Base-by-base conservation (phyloP, 2,329 filamentous ascomycete species). In the Cercospora sp. region DNA sequence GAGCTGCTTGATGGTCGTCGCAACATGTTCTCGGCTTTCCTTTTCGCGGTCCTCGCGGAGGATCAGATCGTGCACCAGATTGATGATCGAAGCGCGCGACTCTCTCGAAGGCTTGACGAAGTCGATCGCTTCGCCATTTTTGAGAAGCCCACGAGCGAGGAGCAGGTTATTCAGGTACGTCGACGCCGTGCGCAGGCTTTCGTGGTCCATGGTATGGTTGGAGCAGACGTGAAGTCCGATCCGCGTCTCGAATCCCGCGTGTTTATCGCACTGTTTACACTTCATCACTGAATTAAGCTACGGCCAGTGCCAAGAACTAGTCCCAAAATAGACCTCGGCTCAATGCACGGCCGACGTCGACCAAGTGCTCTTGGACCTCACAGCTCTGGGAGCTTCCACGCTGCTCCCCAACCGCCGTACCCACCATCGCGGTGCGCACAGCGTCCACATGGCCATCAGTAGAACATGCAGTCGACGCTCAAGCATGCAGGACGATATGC, bases 51-150 rank as follows among this genome's bases (percentile, higher is more conserved):
- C 95, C 83, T 94, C 88, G 73, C 94, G 88, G 69, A 97, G 80
- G 68, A 99, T 92, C 74, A 99, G 81, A 78, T 99, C 95, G 80
- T 99, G 97, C 60, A 99, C 89, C 26, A 99, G 86, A 77, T 94
- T 91, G 82, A 99, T 97, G 74, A 98, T 90, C 72, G 89, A 88
- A 21, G 91, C 90, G 89, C 95, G 94, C 18, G 91, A 91, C 61
- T 86, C 87, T 76, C 86, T 86, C 43, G 87, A 84, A 18, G 87
- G 87, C 71, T 89, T 87, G 68, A 85, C 86, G 79, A 99, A 99
- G 79, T 97, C 90, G 80, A 99, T 91, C 51, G 82, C 84, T 74
- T 90, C 88, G 72, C 90, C 86, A 82, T 87, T 85, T 68, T 86
- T 85, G 49, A 90, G 78, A 13, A 90, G 80, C 34, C 88, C 88